Evolutionary conservation across 2,329 filamentous ascomycete species (phyloP), one percentile per base, ranked within the genome.

Genomic region (Xylariales sp.): DNA sequence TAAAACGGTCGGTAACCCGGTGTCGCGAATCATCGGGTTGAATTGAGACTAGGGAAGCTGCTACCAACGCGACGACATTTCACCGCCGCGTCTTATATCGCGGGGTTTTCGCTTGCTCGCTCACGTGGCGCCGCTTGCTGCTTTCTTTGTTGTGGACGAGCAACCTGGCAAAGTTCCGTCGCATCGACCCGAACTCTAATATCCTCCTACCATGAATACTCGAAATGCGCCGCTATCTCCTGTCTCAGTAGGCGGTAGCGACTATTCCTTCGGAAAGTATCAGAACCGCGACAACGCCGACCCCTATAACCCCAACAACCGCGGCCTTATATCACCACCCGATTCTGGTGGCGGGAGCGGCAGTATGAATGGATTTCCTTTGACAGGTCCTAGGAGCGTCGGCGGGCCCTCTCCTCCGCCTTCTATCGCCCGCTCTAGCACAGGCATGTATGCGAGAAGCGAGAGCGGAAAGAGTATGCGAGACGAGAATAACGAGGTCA

Each of bases 371-470:
- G 74, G 65, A 50, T 80, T 78, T 55, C 68, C 76, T 38, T 8
- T 8, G 24, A 60, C 74, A 22, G 72, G 68, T 47, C 76, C 71
- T 62, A 73, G 70, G 66, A 78, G 69, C 59, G 68, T 68, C 47
- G 77, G 76, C 51, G 78, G 74, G 19, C 80, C 91, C 39, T 96
- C 91, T 38, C 90, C 91, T 41, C 91, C 93, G 19, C 88, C 84
- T 50, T 97, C 91, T 4, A 74, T 96, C 52, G 88, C 86, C 48
- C 78, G 86, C 49, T 94, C 88, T 38, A 96, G 88, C 63, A 83
- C 88, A 38, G 96, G 88, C 63, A 63, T 84, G 48, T 88, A 83
- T 71, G 69, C 80, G 58, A 62, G 79, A 71, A 77, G 74, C 61
- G 81, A 81, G 55, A 83, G 80, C 60, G 79, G 78, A 46, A 75